phyloP scores from a whole-genome alignment of 2,329 filamentous ascomycete species.

The Zasmidium angulare region DNA sequence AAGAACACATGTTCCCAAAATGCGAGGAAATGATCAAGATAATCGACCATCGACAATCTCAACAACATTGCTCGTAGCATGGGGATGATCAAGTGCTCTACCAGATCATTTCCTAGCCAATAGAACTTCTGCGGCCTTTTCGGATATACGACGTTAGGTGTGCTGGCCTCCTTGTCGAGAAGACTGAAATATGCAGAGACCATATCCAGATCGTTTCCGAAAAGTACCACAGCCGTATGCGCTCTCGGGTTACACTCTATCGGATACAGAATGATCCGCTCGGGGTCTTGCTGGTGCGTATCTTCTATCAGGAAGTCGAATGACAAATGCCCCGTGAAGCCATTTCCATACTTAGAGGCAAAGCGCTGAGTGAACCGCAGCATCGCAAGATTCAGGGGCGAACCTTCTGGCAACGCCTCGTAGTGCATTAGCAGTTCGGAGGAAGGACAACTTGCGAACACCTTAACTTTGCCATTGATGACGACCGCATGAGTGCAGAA shows the following conservation, averaged over 20 bases:
- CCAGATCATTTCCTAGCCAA: slow-evolving; percentile 68
- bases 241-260: slow-evolving; percentile 72
- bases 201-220: slow-evolving; percentile 49
- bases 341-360: slow-evolving; percentile 48
- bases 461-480: slow-evolving; percentile 62
- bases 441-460: slow-evolving; percentile 67
- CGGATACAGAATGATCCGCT: slow-evolving; percentile 53
- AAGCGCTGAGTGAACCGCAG: slow-evolving; percentile 63
- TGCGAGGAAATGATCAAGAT: slow-evolving; percentile 27
- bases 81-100: slow-evolving; percentile 53
- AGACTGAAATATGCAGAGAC: slow-evolving; percentile 55
- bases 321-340: slow-evolving; percentile 68
- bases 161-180: slow-evolving; percentile 26
- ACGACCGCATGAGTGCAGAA: slow-evolving; percentile 72
- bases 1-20: slow-evolving; percentile 42
- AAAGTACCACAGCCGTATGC: slow-evolving; percentile 66
- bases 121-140: slow-evolving; percentile 47
- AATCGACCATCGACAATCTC: slow-evolving; percentile 27
- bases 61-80: slow-evolving; percentile 40
- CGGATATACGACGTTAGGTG: slow-evolving; percentile 23
- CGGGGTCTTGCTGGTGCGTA: slow-evolving; percentile 24
- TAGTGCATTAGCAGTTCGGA: slow-evolving; percentile 67
- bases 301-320: slow-evolving; percentile 68
- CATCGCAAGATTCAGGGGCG: slow-evolving; percentile 60
- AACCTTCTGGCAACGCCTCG: slow-evolving; percentile 55